Percentiles rank a stretch among this genome's conserved stretches.
These are phyloP conservation scores for Cryptococcus sp. DNA, from an alignment of 1,284 basidiomycete genomes.

Conservation along the genomic window DNA sequence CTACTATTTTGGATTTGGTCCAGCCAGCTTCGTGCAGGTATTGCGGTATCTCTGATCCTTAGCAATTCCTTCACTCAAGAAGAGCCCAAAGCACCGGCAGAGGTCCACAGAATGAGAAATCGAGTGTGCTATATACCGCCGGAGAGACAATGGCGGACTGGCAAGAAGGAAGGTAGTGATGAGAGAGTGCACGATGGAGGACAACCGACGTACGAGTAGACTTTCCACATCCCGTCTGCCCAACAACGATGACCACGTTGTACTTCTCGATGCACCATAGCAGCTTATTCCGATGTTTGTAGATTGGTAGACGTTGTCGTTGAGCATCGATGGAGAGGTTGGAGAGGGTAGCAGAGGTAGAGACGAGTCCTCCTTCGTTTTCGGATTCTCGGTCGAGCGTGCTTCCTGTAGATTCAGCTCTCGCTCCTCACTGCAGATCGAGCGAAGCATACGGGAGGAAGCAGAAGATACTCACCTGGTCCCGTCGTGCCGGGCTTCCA, in stretches of 20 bases:
- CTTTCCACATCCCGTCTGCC: conserved; percentile 96
- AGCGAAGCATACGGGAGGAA: not conserved
- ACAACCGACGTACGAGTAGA: conserved; percentile 71
- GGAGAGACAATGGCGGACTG: no score
- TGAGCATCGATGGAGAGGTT: conserved; percentile 62
- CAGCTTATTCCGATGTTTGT: conserved; percentile 76
- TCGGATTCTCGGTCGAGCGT: conserved; percentile 77
- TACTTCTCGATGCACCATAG: conserved; percentile 77
- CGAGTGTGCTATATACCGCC: no score
- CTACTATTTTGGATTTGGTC: conserved; percentile 71
- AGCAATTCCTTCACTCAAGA: not conserved
- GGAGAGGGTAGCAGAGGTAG: conserved; percentile 44
- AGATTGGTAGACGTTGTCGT: conserved; percentile 76
- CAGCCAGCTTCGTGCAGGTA: conserved; percentile 87
- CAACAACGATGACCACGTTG: conserved; percentile 77
- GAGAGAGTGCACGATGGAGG: no score
- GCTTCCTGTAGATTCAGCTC: conserved; percentile 49
- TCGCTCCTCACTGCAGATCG: not conserved
- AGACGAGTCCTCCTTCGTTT: conserved; percentile 62
- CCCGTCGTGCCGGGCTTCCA: conserved; percentile 66
- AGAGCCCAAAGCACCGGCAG: no score
- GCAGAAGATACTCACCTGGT: conserved; percentile 54
- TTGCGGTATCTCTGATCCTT: conserved; percentile 79
- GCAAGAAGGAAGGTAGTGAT: no score
- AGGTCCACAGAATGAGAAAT: no score